These are phyloP conservation scores for Malbranchea zuffiana DNA, from an alignment of 2,329 filamentous ascomycete species.

Conservation along the genomic window DNA sequence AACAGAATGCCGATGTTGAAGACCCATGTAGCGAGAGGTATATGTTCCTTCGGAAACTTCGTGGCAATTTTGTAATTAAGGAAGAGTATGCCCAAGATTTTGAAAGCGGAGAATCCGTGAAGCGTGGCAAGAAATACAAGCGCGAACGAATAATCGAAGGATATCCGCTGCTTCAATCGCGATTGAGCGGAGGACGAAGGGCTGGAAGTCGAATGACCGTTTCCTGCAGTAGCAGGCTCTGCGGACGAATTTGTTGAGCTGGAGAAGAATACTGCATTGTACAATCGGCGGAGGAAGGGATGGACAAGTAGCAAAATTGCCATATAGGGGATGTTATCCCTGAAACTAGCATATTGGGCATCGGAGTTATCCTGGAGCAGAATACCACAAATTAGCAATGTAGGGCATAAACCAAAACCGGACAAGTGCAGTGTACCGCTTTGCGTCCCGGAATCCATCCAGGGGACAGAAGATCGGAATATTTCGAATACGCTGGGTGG, in stretches of 20 bases:
- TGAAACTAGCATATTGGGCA: slow-evolving; percentile 73
- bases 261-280: slow-evolving; percentile 48
- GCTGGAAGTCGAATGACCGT: slow-evolving; percentile 15
- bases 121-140: slow-evolving; percentile 65
- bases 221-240: slow-evolving; percentile 14
- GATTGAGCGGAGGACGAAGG: slow-evolving; percentile 36
- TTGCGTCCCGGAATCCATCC: slow-evolving; percentile 91
- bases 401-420: neutral
- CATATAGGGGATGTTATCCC: slow-evolving; percentile 76
- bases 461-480: slow-evolving; percentile 55
- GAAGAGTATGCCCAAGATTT: slow-evolving; percentile 69
- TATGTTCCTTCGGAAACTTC: slow-evolving; percentile 54
- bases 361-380: slow-evolving; percentile 69
- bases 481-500: slow-evolving; percentile 70
- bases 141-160: slow-evolving; percentile 76
- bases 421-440: slow-evolving; percentile 49
- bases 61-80: slow-evolving; percentile 74
- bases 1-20: slow-evolving; percentile 84
- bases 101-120: slow-evolving; percentile 75
- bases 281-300: slow-evolving; percentile 62
- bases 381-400: slow-evolving; percentile 12
- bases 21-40: slow-evolving; percentile 71
- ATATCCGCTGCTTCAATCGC: slow-evolving; percentile 57
- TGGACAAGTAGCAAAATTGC: slow-evolving; percentile 63
- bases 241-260: slow-evolving; percentile 19